Conservation (phyloP, 495 filamentous ascomycete genomes). For the Amphirosellinia nigrospora region DNA sequence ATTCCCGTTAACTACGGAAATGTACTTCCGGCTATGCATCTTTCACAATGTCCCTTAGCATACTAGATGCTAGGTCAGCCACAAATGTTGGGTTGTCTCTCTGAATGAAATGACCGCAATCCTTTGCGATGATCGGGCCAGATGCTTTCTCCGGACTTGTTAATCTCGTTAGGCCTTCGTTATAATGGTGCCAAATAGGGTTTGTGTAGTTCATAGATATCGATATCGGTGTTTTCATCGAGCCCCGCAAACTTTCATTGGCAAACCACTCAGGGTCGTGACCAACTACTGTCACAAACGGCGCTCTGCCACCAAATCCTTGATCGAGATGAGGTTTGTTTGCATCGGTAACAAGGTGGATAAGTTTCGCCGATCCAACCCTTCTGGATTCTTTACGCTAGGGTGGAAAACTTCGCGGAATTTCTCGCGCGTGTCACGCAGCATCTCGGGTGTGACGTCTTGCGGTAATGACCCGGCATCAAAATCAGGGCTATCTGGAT, state of each 20-base stretch:
- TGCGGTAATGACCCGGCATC: slow-evolving; percentile 47
- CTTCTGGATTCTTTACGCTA: slow-evolving; percentile 60
- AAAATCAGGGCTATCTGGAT: slow-evolving; percentile 61
- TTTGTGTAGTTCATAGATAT: slow-evolving; percentile 60
- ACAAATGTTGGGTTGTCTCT: slow-evolving; percentile 66
- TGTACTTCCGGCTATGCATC: background rate
- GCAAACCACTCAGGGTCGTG: slow-evolving; percentile 67
- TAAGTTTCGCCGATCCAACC: slow-evolving; percentile 59
- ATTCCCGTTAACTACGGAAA: background rate
- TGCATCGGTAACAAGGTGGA: slow-evolving; percentile 56
- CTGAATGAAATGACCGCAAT: slow-evolving; percentile 68
- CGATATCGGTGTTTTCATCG: slow-evolving; percentile 45
- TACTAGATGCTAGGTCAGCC: slow-evolving; percentile 48
- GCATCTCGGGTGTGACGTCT: slow-evolving; percentile 51
- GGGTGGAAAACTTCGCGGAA: slow-evolving; percentile 58
- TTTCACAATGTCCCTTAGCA: slow-evolving; percentile 38
- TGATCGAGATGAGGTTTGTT: slow-evolving; percentile 53
- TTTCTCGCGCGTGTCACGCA: slow-evolving; percentile 52
- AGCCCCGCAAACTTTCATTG: slow-evolving; percentile 49
- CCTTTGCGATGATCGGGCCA: slow-evolving; percentile 58
- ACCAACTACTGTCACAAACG: slow-evolving; percentile 62
- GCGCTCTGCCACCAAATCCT: slow-evolving; percentile 43
- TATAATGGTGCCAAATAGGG: slow-evolving; percentile 62
- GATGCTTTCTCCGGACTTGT: slow-evolving; percentile 46
- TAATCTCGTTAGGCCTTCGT: slow-evolving; percentile 58